Evolutionary conservation across 306 rosid species (phyloP).

Genomic region (Abrus precatorius): DNA sequence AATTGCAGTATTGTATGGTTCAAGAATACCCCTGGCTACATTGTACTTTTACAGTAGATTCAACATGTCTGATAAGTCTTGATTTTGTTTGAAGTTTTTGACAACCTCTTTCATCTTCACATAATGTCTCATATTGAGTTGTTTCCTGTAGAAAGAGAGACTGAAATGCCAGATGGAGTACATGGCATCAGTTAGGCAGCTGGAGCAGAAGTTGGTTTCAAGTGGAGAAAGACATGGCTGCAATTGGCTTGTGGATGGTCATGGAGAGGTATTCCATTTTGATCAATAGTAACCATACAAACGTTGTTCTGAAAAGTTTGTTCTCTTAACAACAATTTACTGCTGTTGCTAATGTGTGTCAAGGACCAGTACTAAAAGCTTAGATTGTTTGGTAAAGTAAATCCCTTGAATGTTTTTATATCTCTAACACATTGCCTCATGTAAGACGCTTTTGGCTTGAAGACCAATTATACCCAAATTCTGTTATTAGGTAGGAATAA

Average conservation of each 20-base stretch:
- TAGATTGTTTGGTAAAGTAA: background rate
- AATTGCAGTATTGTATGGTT: background rate
- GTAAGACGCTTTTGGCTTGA: background rate
- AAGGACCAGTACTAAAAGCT: background rate
- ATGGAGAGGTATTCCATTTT: slow-evolving; percentile 61
- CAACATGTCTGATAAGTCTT: slow-evolving; percentile 5
- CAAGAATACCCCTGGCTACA: background rate
- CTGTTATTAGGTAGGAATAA: background rate
- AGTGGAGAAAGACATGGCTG: slow-evolving; percentile 60
- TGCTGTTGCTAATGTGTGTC: background rate
- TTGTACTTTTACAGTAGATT: background rate
- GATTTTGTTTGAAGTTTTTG: too few species aligned
- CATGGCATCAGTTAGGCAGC: slow-evolving; percentile 79
- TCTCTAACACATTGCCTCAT: background rate
- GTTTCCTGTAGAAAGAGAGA: slow-evolving; percentile 70
- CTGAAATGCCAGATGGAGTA: slow-evolving; percentile 82
- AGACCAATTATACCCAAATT: background rate
- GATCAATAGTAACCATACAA: background rate
- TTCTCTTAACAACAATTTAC: background rate
- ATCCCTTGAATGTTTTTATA: background rate
- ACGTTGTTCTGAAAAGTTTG: background rate
- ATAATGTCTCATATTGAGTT: slow-evolving; percentile 6
- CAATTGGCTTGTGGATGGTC: slow-evolving; percentile 49
- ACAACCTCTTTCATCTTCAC: background rate
- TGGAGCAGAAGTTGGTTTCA: slow-evolving; percentile 82